These are phyloP conservation scores for Talaromyces verruculosus DNA, from an alignment of 2,329 filamentous ascomycete species.

Conservation along the genomic window DNA sequence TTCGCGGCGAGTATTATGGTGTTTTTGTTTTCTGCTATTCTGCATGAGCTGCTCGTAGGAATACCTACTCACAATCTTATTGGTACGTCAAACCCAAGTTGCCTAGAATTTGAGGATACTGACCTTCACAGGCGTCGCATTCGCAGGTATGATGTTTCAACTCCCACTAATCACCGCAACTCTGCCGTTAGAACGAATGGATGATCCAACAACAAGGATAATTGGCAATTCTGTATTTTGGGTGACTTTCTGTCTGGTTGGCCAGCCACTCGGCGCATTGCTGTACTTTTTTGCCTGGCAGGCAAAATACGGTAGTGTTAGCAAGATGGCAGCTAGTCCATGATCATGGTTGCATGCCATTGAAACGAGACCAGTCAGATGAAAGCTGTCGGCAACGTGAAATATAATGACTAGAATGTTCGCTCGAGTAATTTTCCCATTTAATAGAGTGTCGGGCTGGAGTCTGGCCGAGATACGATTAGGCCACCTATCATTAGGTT, in stretches of 20 bases:
- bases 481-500: not conserved
- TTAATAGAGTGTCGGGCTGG: not conserved
- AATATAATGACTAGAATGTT: not conserved
- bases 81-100: conserved; percentile 53
- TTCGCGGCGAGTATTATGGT: conserved; percentile 72
- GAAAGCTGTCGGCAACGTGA: not conserved
- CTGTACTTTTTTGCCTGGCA: conserved; percentile 99
- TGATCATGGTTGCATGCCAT: not conserved
- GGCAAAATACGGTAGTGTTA: conserved; percentile 89
- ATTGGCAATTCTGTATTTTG: conserved; percentile 94
- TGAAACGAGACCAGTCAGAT: not conserved
- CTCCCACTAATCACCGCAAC: conserved; percentile 84
- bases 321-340: conserved; percentile 29
- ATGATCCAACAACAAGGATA: conserved; percentile 71
- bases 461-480: not conserved
- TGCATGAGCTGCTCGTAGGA: conserved; percentile 91
- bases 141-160: conserved; percentile 90
- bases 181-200: conserved; percentile 73
- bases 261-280: conserved; percentile 87
- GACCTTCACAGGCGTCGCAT: conserved; percentile 69
- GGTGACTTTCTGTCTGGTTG: conserved; percentile 92
- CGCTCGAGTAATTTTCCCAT: not conserved
- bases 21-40: conserved; percentile 80
- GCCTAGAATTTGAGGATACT: conserved; percentile 5
- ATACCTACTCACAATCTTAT: conserved; percentile 93